These are phyloP conservation scores for Teratosphaeria nubilosa DNA, from an alignment of 2,329 filamentous ascomycete species.

Conservation along the genomic window DNA sequence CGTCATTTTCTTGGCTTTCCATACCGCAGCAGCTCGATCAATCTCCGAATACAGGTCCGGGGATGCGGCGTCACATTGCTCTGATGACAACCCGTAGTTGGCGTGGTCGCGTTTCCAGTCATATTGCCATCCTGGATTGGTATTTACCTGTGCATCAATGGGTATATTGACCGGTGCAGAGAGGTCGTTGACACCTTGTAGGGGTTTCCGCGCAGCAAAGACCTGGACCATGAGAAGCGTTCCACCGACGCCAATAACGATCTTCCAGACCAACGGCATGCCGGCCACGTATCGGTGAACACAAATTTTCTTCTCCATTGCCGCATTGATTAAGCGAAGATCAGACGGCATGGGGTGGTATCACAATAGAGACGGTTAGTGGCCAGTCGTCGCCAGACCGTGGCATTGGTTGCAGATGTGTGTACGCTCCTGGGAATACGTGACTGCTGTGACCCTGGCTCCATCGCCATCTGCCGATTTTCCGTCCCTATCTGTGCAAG, in stretches of 20 bases:
- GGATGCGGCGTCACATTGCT: slow-evolving; percentile 23
- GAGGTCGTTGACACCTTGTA: not conserved
- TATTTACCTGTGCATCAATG: not conserved
- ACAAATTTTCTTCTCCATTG: not conserved
- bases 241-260: not conserved
- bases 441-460: no score
- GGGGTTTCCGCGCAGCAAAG: not conserved
- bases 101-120: slow-evolving; percentile 15
- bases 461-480: no score
- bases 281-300: not conserved
- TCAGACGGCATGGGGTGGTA: not conserved
- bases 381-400: not conserved
- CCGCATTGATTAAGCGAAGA: not conserved
- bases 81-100: slow-evolving; percentile 18
- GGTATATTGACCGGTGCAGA: not conserved
- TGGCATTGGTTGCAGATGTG: not conserved
- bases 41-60: slow-evolving; percentile 24
- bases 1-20: slow-evolving; percentile 16
- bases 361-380: no score
- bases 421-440: not conserved
- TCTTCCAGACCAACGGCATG: not conserved
- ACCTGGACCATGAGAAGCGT: not conserved
- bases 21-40: slow-evolving; percentile 18
- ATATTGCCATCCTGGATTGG: not conserved
- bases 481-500: no score